Conservation (phyloP, 257 asterid genomes). For the Eustoma russellianum region DNA sequence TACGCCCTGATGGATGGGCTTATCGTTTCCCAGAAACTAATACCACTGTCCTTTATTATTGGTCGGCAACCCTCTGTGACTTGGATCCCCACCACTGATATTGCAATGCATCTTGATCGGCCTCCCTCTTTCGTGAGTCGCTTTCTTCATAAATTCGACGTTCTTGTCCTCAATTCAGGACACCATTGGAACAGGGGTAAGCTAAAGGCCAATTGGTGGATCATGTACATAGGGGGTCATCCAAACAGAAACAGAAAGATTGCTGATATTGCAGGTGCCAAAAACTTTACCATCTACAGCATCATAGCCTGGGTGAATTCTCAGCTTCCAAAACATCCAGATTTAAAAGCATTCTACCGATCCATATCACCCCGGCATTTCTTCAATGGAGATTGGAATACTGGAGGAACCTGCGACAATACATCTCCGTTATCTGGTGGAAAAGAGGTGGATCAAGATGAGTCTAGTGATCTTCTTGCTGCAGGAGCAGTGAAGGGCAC, state of each 20-base stretch:
- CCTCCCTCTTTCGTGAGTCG: constrained; percentile 68
- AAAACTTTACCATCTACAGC: constrained; percentile 55
- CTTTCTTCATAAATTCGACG: constrained; percentile 47
- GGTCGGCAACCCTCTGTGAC: constrained; percentile 93
- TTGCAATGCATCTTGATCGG: constrained; percentile 93
- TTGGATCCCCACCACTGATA: constrained; percentile 48
- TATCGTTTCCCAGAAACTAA: constrained; percentile 67
- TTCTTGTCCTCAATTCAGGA: constrained; percentile 80
- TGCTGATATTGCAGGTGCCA: constrained; percentile 54
- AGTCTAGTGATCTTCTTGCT: constrained; percentile 58
- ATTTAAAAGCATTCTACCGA: constrained; percentile 57
- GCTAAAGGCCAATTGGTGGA: constrained; percentile 70
- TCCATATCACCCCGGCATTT: constrained; percentile 84
- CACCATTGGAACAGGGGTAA: constrained; percentile 97
- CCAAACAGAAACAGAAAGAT: constrained; percentile 55
- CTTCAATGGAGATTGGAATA: constrained; percentile 92
- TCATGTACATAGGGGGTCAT: constrained; percentile 65
- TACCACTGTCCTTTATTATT: constrained; percentile 80
- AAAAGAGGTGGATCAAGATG: constrained; percentile 54
- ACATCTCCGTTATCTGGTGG: constrained; percentile 62
- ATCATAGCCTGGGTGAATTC: constrained; percentile 67
- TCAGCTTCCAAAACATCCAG: constrained; percentile 59
- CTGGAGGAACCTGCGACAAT: constrained; percentile 87
- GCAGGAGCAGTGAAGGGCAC: constrained; percentile 69
- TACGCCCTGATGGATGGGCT: constrained; percentile 95